Percentiles rank a stretch among this genome's conserved stretches.
Conservation (phyloP, 2,329 filamentous ascomycete species). For the Calonectria multiphialidica region DNA sequence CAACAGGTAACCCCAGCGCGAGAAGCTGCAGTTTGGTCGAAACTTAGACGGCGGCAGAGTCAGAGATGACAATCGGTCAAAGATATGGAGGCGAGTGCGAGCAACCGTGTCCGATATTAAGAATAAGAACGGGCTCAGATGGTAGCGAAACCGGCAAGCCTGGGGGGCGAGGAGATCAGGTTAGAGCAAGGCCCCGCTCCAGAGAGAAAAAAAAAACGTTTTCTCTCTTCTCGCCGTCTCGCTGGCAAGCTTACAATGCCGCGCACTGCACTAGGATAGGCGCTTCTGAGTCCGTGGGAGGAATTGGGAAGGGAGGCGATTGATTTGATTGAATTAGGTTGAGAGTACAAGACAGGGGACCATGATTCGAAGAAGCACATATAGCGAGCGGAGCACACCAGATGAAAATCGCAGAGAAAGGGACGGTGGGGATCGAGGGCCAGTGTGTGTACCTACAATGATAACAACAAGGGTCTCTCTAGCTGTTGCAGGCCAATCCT, state of each 20-base stretch:
- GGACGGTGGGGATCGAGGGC: slow-evolving; percentile 42
- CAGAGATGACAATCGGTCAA: background rate
- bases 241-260: slow-evolving; percentile 35
- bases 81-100: slow-evolving; percentile 14
- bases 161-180: slow-evolving; percentile 37
- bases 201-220: slow-evolving; percentile 30
- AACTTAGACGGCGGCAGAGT: background rate
- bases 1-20: background rate
- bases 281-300: slow-evolving; percentile 37
- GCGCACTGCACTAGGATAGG: slow-evolving; percentile 35
- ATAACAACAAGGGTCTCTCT: slow-evolving; percentile 37
- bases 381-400: slow-evolving; percentile 30
- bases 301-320: slow-evolving; percentile 29
- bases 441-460: slow-evolving; percentile 29
- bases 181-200: slow-evolving; percentile 40
- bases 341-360: slow-evolving; percentile 34
- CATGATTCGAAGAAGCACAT: slow-evolving; percentile 36
- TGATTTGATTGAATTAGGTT: slow-evolving; percentile 39
- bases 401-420: slow-evolving; percentile 22
- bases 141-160: slow-evolving; percentile 36
- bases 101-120: slow-evolving; percentile 31
- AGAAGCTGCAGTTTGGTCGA: background rate
- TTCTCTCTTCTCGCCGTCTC: slow-evolving; percentile 44
- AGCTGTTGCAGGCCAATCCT: slow-evolving; percentile 34
- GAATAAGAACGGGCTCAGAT: slow-evolving; percentile 35